Evolutionary conservation across 768 basidiomycete genomes (phyloP), one percentile per base, ranked within the genome.

Genomic region (Rossbeevera mucosa): DNA sequence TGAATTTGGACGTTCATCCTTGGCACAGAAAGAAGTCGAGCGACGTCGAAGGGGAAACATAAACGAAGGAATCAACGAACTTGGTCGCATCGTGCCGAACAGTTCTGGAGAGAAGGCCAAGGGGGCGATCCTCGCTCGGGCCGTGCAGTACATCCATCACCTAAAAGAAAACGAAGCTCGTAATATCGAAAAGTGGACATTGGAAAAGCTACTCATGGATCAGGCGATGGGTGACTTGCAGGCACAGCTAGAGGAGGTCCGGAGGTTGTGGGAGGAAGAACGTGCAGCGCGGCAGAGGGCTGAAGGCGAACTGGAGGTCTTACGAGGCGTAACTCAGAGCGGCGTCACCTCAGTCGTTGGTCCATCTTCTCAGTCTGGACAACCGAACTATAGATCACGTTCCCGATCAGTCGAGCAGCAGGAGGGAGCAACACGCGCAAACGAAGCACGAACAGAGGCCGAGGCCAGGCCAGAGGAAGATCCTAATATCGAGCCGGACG

Each of bases 31-130:
- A 91, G 94, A 97, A 73, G 94, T 98, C 12, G 95, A 99, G 69
- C 88, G 95, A 48, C 83, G 92, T 31, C 86, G 95, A 48, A 79
- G 95, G 44, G 94, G 94, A 16, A 93, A 93, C 59, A 97, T 99
- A 72, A 96, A 95, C 71, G 89, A 94, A 56, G 94, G 94, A 0
- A 96, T 99, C 73, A 92, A 89, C 63, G 88, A 90, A 60, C 84
- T 98, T 14, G 87, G 88, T 0, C 81, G 85, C 0, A 89, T 94
- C 59, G 86, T 97, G 9, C 94, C 94, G 4, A 88, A 85, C 59
- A 88, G 85, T 24, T 84, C 87, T 0, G 89, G 90, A 26, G 90
- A 92, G 67, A 90, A 88, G 62, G 86, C 88, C 48, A 96, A 98
- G 64, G 91, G 92, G 18, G 88, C 88, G 3, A 88, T 97, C 56